Evolutionary conservation across 768 basidiomycete genomes (phyloP).

Genomic region (Chalciporus chontae): DNA sequence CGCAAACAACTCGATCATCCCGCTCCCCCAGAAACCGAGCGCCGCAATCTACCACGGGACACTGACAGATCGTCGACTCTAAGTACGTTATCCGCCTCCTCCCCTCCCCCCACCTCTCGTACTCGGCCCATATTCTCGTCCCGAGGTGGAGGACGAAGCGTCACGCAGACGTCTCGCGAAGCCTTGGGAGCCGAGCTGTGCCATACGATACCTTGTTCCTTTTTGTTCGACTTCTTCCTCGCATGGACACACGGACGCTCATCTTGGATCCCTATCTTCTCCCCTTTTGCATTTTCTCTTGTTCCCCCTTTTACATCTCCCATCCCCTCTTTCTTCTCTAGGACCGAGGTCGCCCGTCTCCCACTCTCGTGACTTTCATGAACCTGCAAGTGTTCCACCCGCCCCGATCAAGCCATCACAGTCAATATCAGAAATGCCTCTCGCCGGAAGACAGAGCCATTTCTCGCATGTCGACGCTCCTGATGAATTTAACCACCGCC

Average conservation of each 20-base stretch:
- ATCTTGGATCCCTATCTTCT: slow-evolving; percentile 37
- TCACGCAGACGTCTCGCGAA: slow-evolving; percentile 39
- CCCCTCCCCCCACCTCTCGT: slow-evolving; percentile 34
- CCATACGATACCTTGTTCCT: slow-evolving; percentile 29
- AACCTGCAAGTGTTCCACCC: slow-evolving; percentile 10
- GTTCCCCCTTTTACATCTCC: slow-evolving; percentile 26
- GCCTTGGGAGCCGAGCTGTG: slow-evolving; percentile 44
- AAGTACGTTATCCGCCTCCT: slow-evolving; percentile 49
- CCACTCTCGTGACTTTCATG: slow-evolving; percentile 30
- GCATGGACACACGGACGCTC: slow-evolving; percentile 40
- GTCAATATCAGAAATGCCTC: slow-evolving; percentile 8
- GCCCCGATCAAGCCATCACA: slow-evolving; percentile 17
- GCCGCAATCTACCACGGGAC: slow-evolving; percentile 27
- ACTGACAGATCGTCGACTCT: slow-evolving; percentile 35
- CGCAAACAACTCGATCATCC: slow-evolving; percentile 25
- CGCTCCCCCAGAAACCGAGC: slow-evolving; percentile 14
- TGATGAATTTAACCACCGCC: slow-evolving; percentile 10
- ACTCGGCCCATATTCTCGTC: slow-evolving; percentile 37
- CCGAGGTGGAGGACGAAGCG: slow-evolving; percentile 34
- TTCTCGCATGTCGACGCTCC: slow-evolving; percentile 21
- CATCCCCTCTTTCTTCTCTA: slow-evolving; percentile 37
- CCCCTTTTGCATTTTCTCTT: slow-evolving; percentile 29
- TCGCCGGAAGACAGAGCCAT: slow-evolving; percentile 15
- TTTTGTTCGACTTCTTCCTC: slow-evolving; percentile 36
- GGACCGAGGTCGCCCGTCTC: slow-evolving; percentile 38